Percentiles rank a stretch among this genome's conserved stretches.
Conservation (phyloP, 73 alveolate species). For the Tetrahymena borealis region DNA sequence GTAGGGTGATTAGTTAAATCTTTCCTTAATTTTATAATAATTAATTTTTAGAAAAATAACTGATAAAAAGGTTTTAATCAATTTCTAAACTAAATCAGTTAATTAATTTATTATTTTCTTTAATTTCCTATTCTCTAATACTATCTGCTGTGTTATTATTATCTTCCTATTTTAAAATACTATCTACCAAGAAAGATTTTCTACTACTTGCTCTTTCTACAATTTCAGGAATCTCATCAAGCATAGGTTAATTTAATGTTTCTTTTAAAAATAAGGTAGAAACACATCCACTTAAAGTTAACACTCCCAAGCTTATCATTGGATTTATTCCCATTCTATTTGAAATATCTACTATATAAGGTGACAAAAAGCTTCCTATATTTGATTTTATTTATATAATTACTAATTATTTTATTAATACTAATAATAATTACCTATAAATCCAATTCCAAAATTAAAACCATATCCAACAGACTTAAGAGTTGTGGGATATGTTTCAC, state of each 20-base stretch:
- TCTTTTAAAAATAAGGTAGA: not conserved
- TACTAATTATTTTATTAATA: too few species aligned
- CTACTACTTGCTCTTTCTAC: not conserved
- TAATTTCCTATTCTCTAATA: too few species aligned
- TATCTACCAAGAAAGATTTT: not conserved
- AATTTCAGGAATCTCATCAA: not conserved
- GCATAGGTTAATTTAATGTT: not conserved
- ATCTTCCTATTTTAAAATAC: too few species aligned
- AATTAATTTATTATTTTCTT: too few species aligned
- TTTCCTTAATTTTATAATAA: too few species aligned
- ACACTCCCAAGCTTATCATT: not conserved
- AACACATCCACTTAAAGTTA: not conserved
- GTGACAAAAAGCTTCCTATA: not conserved
- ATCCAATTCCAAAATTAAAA: not conserved
- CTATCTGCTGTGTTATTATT: too few species aligned
- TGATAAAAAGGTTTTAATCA: not conserved
- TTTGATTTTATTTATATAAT: not conserved
- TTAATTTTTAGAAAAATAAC: not conserved
- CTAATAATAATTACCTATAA: not conserved
- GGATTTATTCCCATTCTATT: not conserved
- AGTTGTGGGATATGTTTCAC: not conserved
- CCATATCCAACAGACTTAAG: not conserved
- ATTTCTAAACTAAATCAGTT: too few species aligned
- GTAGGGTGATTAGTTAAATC: too few species aligned
- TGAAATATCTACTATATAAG: not conserved